These are phyloP conservation scores for Xylaria sp. DNA, from an alignment of 495 filamentous ascomycete genomes.

Conservation along the genomic window DNA sequence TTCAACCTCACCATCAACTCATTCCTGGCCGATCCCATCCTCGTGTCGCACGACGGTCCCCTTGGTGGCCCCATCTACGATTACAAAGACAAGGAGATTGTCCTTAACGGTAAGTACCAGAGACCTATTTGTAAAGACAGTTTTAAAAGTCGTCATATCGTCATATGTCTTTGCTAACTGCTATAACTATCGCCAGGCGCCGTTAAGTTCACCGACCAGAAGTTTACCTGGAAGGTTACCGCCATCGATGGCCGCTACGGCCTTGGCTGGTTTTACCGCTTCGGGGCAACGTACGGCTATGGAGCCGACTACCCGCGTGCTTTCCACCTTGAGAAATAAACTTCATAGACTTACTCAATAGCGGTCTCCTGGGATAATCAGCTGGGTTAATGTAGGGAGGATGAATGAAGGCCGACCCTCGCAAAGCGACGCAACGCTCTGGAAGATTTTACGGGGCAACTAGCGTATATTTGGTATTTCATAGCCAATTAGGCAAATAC, in stretches of 20 bases:
- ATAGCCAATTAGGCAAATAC: not conserved
- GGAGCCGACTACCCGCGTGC: not conserved
- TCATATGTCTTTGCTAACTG: not conserved
- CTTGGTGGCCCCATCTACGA: not conserved
- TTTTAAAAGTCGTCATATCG: not conserved
- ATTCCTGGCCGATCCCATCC: not conserved
- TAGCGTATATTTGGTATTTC: not conserved
- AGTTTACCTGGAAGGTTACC: not conserved
- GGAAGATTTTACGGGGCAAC: no score
- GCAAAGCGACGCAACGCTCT: not conserved
- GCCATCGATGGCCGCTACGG: not conserved
- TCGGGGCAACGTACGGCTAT: not conserved
- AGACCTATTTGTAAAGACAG: not conserved
- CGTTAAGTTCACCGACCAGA: conserved; percentile 2
- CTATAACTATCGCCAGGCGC: not conserved
- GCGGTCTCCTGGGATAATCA: not conserved
- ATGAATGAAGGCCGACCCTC: not conserved
- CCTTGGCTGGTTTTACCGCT: not conserved
- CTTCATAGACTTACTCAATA: not conserved
- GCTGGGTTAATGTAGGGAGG: not conserved
- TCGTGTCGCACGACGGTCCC: not conserved
- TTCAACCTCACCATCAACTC: not conserved
- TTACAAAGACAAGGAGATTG: not conserved
- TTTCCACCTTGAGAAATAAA: not conserved
- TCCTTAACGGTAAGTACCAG: not conserved